Evolutionary conservation across 192 early-diverging fungal species (phyloP), one percentile per base, ranked within the genome.

Genomic region (Backusella morwellensis): DNA sequence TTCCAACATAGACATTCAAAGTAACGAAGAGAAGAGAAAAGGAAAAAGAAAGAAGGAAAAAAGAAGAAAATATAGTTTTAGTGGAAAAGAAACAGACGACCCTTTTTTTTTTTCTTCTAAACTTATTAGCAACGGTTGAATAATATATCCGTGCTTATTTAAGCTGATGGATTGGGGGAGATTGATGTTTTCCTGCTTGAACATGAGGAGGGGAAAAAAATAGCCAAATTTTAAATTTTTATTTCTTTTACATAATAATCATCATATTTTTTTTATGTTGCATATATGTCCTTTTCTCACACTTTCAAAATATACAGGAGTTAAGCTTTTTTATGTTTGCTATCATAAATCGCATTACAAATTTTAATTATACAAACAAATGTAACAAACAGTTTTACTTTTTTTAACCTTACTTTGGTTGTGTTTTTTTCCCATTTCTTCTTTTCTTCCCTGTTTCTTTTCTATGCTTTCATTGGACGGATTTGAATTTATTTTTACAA

Each of bases 31-130:
- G 36, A 68, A 68, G 29, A 38, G 35, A 38, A n/a, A 23, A 75
- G 12, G 68, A 52, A 42, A 36, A 50, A 59, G 19, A 59, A 8
- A 63, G 29, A 56, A 77, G n/a, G 34, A 70, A 71, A 52, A 70
- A 63, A 41, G n/a, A n/a, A n/a, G n/a, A 56, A 38, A 71, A 59
- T 9, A 68, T 29, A 26, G 15, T 32, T 69, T 69, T 38, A 0
- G 19, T 34, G 68, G 68, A 35, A 36, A 69, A 69, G 52, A 56
- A 26, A 56, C 2, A n/a, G n/a, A 56, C 52, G 21, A 56, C 52
- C 52, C 52, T 21, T 56, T 9, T 56, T 56, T 26, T 26, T 40
- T 38, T 11, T 38, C 11, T 38, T 38, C 9, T 4, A 38, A 38
- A 54, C 19, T 21, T 21, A 23, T 4, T 21, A 21, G 4, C 1